Evolutionary conservation across 306 rosid genomes (phyloP).

Genomic region (Medicago ruthenica): DNA sequence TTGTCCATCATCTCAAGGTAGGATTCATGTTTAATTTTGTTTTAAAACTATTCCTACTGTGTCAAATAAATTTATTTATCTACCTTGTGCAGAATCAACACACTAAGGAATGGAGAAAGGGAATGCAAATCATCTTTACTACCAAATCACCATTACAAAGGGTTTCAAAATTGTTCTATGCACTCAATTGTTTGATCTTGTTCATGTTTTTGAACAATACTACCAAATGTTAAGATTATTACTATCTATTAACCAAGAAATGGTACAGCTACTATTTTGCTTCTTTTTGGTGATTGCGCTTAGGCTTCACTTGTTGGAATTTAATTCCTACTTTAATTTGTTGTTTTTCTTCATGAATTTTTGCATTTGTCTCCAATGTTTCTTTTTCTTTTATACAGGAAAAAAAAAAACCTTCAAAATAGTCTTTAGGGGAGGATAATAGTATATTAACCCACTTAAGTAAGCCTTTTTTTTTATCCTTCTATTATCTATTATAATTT

Average conservation of each 20-base stretch:
- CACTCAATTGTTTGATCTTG: neutral
- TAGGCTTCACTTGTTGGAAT: neutral
- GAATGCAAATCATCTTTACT: neutral
- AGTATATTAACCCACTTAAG: too few species aligned
- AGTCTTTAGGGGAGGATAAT: too few species aligned
- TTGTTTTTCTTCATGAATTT: neutral
- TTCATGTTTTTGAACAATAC: neutral
- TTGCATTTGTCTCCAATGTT: neutral
- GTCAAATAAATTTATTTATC: neutral
- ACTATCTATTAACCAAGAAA: neutral
- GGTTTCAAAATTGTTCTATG: too few species aligned
- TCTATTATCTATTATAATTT: too few species aligned
- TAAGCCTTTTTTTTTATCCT: too few species aligned
- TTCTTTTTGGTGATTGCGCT: neutral
- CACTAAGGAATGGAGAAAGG: neutral
- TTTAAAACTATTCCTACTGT: neutral
- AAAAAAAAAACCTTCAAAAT: too few species aligned
- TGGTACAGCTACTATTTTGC: neutral
- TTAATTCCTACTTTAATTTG: neutral
- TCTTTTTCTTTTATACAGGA: neutral
- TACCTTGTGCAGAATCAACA: neutral
- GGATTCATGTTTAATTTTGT: neutral
- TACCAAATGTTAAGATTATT: too few species aligned
- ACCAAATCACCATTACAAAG: neutral
- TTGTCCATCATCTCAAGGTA: neutral